Percentiles rank a stretch among this genome's conserved stretches.
phyloP scores from a whole-genome alignment of 805 yeast genomes.

The Clavispora vitiphila region DNA sequence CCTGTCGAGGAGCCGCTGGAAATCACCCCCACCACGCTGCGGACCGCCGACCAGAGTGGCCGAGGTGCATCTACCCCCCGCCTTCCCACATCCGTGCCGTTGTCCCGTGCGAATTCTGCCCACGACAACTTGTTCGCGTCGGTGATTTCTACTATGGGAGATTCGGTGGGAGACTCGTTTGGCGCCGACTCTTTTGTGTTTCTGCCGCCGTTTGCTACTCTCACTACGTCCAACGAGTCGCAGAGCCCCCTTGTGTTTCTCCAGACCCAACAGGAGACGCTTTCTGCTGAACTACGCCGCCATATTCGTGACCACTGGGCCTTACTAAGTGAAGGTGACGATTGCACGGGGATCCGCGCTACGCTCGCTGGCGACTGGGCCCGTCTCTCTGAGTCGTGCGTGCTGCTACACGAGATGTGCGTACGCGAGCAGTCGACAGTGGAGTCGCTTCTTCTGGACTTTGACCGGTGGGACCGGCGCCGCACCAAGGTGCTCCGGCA shows the following conservation, averaged over 20 bases:
- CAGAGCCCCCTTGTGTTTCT: slow-evolving; percentile 9
- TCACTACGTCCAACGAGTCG: not conserved
- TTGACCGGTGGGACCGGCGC: slow-evolving; percentile 38
- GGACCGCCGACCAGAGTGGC: not conserved
- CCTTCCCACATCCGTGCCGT: not conserved
- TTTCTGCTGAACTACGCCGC: slow-evolving; percentile 2
- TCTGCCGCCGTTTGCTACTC: too few relatives aligned
- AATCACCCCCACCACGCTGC: slow-evolving; percentile 5
- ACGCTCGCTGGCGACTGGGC: slow-evolving; percentile 2
- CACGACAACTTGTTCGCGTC: slow-evolving; percentile 2
- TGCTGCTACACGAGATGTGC: slow-evolving; percentile 45
- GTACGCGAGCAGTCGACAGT: slow-evolving; percentile 29
- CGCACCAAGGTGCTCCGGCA: slow-evolving; percentile 28
- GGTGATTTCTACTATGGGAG: too few relatives aligned
- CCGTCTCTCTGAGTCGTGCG: slow-evolving; percentile 37
- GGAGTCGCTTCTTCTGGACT: slow-evolving; percentile 20
- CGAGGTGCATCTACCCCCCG: not conserved
- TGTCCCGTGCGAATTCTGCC: not conserved
- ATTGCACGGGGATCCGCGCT: slow-evolving; percentile 5
- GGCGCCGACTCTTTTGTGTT: not conserved
- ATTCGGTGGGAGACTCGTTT: not conserved
- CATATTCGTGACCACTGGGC: slow-evolving; percentile 5
- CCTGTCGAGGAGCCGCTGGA: not conserved
- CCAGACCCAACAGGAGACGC: slow-evolving; percentile 4
- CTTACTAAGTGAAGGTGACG: slow-evolving; percentile 7